Evolutionary conservation across 2,329 filamentous ascomycete genomes (phyloP), one percentile per base, ranked within the genome.

Genomic region (Chalara sp.): DNA sequence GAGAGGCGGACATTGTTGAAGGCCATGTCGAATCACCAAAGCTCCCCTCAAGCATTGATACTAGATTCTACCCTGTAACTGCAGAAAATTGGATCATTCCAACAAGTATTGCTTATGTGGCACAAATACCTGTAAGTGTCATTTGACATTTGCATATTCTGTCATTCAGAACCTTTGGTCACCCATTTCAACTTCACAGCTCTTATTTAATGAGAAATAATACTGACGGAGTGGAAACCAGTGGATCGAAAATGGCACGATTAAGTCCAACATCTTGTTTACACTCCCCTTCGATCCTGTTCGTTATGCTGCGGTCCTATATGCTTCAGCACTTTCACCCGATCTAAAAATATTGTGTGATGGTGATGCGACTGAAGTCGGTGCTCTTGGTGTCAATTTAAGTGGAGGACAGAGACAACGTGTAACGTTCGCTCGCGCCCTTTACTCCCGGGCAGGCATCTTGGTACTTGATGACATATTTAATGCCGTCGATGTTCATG

Each of bases 391-490:
- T 4, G 87, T 91, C 58, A 89, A 89, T 59, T 73, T 93, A 2
- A 89, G 84, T 55, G 88, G 89, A 55, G 88, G 88, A 0, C 89
- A 93, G 67, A 84, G 86, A 61, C 90, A 87, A 84, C 79, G 88
- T 43, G 76, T 92, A 33, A 87, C 86, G 1, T 78, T 93, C 56
- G 88, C 87, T 1, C 75, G 88, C 46, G 87, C 87, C 1, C 73
- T 92, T 30, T 92, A 92, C 67, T 89, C 86, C 3, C 76, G 86
- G 12, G 86, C 86, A 1, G 81, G 84, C 1, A 82, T 90, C 47
- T 71, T 93, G 5, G 71, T 92, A n/a, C 75, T 92, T 62, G 88
- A 93, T 64, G 88, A 93, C 61, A 86, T 91, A 32, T 89, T 93
- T 63, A 87, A 83, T 61, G 61, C 88, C n/a, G 80, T 92, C 6